Evolutionary conservation across 1,284 basidiomycete genomes (phyloP), one percentile per base, ranked within the genome.

Genomic region (Phaffia rhodozyma): DNA sequence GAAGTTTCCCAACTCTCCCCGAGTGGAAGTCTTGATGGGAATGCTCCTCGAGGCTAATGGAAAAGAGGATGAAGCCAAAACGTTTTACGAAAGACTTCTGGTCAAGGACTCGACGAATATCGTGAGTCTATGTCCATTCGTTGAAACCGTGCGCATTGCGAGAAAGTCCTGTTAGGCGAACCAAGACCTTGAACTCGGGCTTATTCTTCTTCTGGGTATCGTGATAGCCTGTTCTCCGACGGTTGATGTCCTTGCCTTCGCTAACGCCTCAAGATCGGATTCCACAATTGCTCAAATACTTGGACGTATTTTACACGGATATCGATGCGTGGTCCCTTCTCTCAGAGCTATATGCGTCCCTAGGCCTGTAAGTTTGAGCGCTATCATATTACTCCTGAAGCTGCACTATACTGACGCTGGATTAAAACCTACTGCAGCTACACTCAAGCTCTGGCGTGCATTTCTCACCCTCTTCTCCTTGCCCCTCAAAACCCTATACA

Each of bases 231-330:
- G 79, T 86, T 23, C 89, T 89, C 82, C 91, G 94, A 72, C 83
- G 93, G 13, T 80, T 86, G 57, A 86, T 94, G 67, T 84, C 87
- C 0, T 82, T 92, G 55, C 71, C 69, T 27, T 61, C 61, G n/a
- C 55, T 50, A 7, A 60, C 61, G 2, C 59, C 68, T 11, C 81
- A 86, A 55, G 79, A 80, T 51, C 84, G 88, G 0, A 84, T 92
- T 1, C 80, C 85, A 13, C 84, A 89, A 67, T 81, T 98, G 6
- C 83, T 85, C 25, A 77, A 80, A 43, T 87, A 91, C 72, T 82
- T 97, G 48, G 94, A 97, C 72, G 91, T 86, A 0, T 92, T 94
- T 75, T 97, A 97, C 74, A 84, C 85, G 32, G 94, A 98, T 71
- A 80, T 89, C 0, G 87, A 93, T 69, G 92, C 83, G 5, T 98